Evolutionary conservation across 164 flowering plant species (phyloP).

Genomic region (Platanus orientalis): DNA sequence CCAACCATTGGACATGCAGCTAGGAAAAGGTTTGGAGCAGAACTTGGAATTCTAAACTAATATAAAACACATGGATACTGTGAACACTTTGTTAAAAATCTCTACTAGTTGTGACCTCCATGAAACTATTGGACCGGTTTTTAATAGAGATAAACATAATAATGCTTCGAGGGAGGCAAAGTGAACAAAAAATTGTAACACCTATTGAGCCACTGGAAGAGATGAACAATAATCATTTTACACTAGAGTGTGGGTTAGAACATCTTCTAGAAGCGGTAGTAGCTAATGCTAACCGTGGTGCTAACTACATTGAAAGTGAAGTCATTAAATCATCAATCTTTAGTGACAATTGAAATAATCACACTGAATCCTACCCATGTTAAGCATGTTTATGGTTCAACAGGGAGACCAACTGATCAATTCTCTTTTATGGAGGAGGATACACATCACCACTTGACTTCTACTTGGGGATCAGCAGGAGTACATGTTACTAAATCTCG

Average conservation of each 20-base stretch:
- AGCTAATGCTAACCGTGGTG: slow-evolving; percentile 31
- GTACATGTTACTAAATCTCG: slow-evolving; percentile 29
- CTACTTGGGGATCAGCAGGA: too few relatives aligned
- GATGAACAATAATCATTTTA: slow-evolving; percentile 29
- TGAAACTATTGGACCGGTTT: slow-evolving; percentile 69
- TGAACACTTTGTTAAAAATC: too few relatives aligned
- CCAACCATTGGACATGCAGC: slow-evolving; percentile 25
- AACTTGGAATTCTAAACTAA: too few relatives aligned
- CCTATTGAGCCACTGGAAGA: too few relatives aligned
- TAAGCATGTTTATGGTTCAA: too few relatives aligned
- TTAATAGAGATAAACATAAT: slow-evolving; percentile 24
- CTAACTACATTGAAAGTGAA: slow-evolving; percentile 30
- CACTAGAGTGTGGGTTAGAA: slow-evolving; percentile 27
- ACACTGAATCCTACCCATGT: slow-evolving; percentile 31
- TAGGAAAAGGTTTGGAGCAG: too few relatives aligned
- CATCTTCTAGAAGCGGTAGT: too few relatives aligned
- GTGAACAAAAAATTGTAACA: slow-evolving; percentile 21
- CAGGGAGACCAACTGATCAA: slow-evolving; percentile 30
- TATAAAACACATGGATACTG: too few relatives aligned
- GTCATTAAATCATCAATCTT: slow-evolving; percentile 39
- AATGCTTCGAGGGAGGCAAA: slow-evolving; percentile 26
- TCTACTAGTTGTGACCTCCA: too few relatives aligned
- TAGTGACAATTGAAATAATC: slow-evolving; percentile 36
- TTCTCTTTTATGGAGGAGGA: slow-evolving; percentile 6
- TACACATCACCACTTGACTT: too few relatives aligned